phyloP scores from a whole-genome alignment of 1,284 basidiomycete species.

The Nidula niveotomentosa region DNA sequence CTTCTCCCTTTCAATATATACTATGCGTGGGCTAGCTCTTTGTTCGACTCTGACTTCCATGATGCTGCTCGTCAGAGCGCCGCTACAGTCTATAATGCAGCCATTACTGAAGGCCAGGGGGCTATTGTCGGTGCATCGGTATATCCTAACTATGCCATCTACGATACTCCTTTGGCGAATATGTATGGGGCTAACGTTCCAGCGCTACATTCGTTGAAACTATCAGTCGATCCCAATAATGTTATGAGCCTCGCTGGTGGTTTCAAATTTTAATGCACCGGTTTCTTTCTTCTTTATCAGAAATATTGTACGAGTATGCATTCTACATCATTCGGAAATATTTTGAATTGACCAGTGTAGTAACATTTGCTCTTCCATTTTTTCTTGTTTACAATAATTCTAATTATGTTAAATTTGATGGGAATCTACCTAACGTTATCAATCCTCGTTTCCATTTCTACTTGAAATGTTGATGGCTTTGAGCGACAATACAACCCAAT shows the following conservation, averaged over 20 bases:
- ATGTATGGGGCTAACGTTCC: slow-evolving; percentile 48
- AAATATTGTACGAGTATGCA: too few species aligned
- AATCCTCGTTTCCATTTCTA: too few species aligned
- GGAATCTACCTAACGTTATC: too few species aligned
- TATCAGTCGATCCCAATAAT: slow-evolving; percentile 41
- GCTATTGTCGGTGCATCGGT: slow-evolving; percentile 30
- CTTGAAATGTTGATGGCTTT: too few species aligned
- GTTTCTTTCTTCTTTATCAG: too few species aligned
- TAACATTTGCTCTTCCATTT: too few species aligned
- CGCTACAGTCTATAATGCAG: slow-evolving; percentile 32
- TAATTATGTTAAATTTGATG: too few species aligned
- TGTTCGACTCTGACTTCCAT: slow-evolving; percentile 36
- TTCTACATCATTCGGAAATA: too few species aligned
- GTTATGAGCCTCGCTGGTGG: slow-evolving; percentile 60
- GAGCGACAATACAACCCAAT: too few species aligned
- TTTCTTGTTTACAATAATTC: too few species aligned
- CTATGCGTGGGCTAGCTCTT: slow-evolving; percentile 36
- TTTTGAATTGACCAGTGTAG: too few species aligned
- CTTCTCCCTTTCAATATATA: slow-evolving; percentile 49
- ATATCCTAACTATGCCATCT: slow-evolving; percentile 55
- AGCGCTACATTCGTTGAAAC: slow-evolving; percentile 36
- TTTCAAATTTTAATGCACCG: slow-evolving; percentile 25
- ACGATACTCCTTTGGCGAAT: slow-evolving; percentile 36
- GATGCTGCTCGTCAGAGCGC: slow-evolving; percentile 37
- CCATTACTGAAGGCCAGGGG: slow-evolving; percentile 40